These are phyloP conservation scores for Ophiostoma sp. DNA, from an alignment of 2,329 filamentous ascomycete species.

Conservation along the genomic window DNA sequence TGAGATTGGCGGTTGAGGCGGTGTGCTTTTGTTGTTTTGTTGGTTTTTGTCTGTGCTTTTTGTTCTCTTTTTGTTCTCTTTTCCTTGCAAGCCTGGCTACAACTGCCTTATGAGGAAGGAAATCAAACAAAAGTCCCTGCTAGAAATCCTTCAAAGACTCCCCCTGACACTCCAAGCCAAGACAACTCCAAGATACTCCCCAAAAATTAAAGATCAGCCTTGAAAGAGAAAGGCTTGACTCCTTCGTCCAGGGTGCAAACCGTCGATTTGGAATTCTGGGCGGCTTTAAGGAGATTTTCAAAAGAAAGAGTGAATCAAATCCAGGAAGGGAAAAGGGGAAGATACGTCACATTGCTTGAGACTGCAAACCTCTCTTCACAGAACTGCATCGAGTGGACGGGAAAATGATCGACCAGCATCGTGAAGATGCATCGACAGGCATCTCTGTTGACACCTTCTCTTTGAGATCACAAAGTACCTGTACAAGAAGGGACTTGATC, in stretches of 20 bases:
- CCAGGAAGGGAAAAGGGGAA: not conserved
- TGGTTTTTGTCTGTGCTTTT: not conserved
- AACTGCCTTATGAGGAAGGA: not conserved
- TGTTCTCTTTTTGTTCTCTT: not conserved
- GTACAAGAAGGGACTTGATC: not conserved
- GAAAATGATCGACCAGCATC: not conserved
- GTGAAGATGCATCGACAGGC: not conserved
- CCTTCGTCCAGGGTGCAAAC: not conserved
- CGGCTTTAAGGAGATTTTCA: not conserved
- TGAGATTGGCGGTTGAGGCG: not conserved
- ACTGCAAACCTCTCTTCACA: not conserved
- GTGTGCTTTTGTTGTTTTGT: not conserved
- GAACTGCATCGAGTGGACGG: not conserved
- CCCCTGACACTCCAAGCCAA: no score
- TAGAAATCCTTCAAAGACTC: no score
- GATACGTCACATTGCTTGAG: constrained; percentile 8
- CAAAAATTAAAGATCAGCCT: not conserved
- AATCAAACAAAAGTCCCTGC: not conserved
- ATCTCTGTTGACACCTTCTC: not conserved
- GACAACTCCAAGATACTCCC: not conserved
- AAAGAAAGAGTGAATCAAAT: not conserved
- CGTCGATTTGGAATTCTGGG: not conserved
- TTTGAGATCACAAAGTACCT: not conserved
- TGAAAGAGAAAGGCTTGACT: not conserved
- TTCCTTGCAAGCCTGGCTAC: not conserved